Conservation (phyloP, 345 rosid genomes). For the Fremontodendron californicum region DNA sequence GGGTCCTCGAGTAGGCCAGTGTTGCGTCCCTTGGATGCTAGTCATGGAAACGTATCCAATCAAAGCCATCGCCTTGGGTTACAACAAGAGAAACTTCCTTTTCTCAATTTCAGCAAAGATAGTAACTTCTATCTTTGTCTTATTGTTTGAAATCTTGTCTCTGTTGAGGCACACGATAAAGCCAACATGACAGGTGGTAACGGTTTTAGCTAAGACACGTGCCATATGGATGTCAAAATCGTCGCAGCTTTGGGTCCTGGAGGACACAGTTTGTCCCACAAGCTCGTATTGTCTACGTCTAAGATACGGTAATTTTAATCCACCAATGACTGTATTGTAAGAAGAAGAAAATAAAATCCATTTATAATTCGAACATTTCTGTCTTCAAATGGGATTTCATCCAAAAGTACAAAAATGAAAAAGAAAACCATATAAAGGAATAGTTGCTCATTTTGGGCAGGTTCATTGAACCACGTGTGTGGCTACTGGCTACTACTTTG, state of each 20-base stretch:
- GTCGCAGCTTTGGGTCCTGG: neutral
- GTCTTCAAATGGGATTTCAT: neutral
- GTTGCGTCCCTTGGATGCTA: neutral
- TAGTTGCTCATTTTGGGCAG: neutral
- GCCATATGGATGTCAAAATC: neutral
- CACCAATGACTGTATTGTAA: neutral
- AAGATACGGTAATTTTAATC: constrained; percentile 2
- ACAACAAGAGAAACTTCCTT: constrained; percentile 4
- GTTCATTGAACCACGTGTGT: constrained; percentile 33
- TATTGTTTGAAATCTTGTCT: constrained; percentile 13
- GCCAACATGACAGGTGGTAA: neutral
- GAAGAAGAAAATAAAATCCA: neutral
- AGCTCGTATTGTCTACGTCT: neutral
- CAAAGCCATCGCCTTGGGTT: neutral
- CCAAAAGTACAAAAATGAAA: neutral
- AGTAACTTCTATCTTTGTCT: constrained; percentile 13
- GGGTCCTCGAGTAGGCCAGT: neutral
- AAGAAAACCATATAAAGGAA: neutral
- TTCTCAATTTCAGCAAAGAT: constrained; percentile 6
- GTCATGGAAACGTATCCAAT: constrained; percentile 1
- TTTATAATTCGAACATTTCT: neutral
- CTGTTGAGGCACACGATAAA: neutral
- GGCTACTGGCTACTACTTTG: neutral
- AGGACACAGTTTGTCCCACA: neutral
- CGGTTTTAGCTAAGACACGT: neutral